Conservation (phyloP, 352 stramenopile genomes). For the Pythium inflatum region DNA sequence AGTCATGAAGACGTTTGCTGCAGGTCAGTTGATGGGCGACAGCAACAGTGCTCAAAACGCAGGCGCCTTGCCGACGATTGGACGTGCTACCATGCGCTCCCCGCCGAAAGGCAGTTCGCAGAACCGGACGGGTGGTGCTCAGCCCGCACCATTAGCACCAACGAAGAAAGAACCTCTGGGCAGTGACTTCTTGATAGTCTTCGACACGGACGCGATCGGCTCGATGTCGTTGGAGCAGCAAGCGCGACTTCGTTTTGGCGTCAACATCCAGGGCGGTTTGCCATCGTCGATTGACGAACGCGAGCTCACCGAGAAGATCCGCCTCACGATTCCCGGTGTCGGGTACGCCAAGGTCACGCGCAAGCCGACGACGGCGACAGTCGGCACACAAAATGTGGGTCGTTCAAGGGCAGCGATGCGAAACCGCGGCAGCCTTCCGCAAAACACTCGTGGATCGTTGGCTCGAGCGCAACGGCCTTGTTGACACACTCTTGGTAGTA, state of each 20-base stretch:
- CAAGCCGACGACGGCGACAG: too few species aligned
- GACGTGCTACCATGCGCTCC: conserved; percentile 2
- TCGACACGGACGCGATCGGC: conserved; percentile 19
- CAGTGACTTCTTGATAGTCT: conserved; percentile 11
- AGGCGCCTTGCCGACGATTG: conserved; percentile 6
- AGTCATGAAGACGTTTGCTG: conserved; percentile 8
- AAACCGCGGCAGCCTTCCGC: too few species aligned
- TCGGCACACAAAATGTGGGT: too few species aligned
- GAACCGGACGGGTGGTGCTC: not conserved
- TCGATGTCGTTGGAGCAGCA: conserved; percentile 26
- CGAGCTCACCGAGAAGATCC: conserved; percentile 18
- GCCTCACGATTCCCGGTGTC: not conserved
- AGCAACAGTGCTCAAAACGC: not conserved
- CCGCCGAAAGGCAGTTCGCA: conserved; percentile 2
- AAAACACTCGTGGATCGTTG: too few species aligned
- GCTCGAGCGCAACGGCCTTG: too few species aligned
- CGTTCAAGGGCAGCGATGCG: too few species aligned
- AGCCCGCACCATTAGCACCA: conserved; percentile 2
- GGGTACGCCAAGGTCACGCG: conserved; percentile 26
- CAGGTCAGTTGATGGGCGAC: not conserved
- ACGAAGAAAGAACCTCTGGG: conserved; percentile 16
- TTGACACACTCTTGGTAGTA: too few species aligned
- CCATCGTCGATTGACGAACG: conserved; percentile 18
- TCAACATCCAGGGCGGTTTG: conserved; percentile 21
- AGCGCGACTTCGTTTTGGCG: conserved; percentile 12